Base-by-base conservation (phyloP, 2,329 filamentous ascomycete species). In the Piedraia hortae region DNA sequence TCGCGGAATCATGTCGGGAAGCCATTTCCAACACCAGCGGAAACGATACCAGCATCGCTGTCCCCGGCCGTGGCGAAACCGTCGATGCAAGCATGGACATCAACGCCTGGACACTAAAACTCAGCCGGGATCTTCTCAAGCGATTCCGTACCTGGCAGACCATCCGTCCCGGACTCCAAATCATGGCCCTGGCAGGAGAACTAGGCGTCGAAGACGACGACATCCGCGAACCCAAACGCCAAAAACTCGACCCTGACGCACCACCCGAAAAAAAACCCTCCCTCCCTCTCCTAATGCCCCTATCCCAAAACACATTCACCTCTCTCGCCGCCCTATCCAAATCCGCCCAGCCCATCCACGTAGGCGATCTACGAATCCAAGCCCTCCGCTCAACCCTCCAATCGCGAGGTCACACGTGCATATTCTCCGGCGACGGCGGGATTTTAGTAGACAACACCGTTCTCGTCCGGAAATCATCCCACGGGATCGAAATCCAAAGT, bases 81-180 rank as follows among this genome's bases (percentile, higher is more conserved):
- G 58, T 97, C 18, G 69, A 97, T 43, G 85, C 82, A 7, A 91
- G 80, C 38, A 82, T 93, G 18, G 85, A 97, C 42, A 93, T 82
- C 4, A 91, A 93, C 41, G 80, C 85, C 3, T 97, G 88, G 85
- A 69, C 74, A 12, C 73, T 97, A 28, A 89, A 80, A 45, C 58
- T 97, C 10, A 78, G 75, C 21, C 74, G 82, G 33, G 53, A 62
- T 19, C 62, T 97, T 10, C 72, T 89, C 27, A 75, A 75, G 45
- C 71, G 71, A 34, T 56, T 97, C 27, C 75, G 74, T 38, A 93
- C 85, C 85, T 85, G 93, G 48, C 80, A 75, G 26, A 78, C 93
- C 12, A 16, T 14, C 10, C 8, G 21, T 9, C 68, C 77, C 25
- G 78, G 73, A 2, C 53, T 93, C 5, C 73, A 77, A 17, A 75